A percentile compares a stretch with the other conserved stretches of the same genome.
Evolutionary conservation across 352 stramenopile species (phyloP).

Genomic region (Thalassiosira livingstoniorum): DNA sequence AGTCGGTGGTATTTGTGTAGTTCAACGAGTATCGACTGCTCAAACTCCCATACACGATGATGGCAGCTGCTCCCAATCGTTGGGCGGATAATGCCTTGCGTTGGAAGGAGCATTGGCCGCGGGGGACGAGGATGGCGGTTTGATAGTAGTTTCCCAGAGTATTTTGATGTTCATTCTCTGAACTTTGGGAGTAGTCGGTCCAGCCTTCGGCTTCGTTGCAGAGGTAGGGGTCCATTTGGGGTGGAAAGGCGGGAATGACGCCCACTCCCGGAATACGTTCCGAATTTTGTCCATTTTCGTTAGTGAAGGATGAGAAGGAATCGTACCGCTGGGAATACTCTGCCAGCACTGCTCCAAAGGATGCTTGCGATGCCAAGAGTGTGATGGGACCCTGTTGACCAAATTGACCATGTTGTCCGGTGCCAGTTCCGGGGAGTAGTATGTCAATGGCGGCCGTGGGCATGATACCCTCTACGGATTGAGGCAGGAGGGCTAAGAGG

Average conservation of each 20-base stretch:
- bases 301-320: neutral
- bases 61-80: constrained; percentile 57
- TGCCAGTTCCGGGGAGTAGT: constrained; percentile 8
- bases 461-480: constrained; percentile 41
- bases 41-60: constrained; percentile 79
- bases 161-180: constrained; percentile 13
- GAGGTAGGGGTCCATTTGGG: constrained; percentile 62
- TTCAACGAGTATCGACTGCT: constrained; percentile 71
- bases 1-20: constrained; percentile 52
- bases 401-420: no score
- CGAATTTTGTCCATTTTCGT: neutral
- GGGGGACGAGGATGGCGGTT: constrained; percentile 64
- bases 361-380: constrained; percentile 67
- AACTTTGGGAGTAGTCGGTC: constrained; percentile 30
- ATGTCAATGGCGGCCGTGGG: constrained; percentile 58
- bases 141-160: constrained; percentile 12
- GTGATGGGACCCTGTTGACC: no score
- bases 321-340: constrained; percentile 20
- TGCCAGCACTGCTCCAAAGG: constrained; percentile 48
- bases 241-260: constrained; percentile 45
- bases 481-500: neutral
- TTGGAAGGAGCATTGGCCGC: constrained; percentile 83
- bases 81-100: constrained; percentile 76
- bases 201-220: constrained; percentile 57
- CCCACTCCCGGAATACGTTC: constrained; percentile 18